phyloP scores from a whole-genome alignment of 2,329 filamentous ascomycete genomes.

The Aspergillus uvarum region DNA sequence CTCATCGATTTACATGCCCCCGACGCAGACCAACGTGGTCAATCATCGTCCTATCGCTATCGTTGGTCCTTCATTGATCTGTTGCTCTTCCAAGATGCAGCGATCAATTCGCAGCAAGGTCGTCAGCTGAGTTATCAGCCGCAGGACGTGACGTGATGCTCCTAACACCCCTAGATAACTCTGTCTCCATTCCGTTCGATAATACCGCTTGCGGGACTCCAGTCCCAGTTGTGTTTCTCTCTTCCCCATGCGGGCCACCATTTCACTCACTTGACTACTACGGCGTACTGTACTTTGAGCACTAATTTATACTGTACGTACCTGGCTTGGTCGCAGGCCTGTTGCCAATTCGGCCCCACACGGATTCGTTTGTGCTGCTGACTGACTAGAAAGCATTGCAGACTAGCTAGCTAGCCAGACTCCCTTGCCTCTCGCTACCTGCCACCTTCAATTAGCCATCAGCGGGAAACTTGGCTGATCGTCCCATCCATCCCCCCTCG shows the following conservation, averaged over 20 bases:
- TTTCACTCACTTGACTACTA: background rate
- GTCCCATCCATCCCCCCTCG: background rate
- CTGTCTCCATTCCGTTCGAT: background rate
- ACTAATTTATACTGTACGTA: too few species aligned
- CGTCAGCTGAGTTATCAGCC: background rate
- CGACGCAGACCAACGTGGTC: background rate
- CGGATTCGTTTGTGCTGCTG: background rate
- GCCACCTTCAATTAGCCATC: background rate
- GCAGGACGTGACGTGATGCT: background rate
- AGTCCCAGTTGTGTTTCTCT: background rate
- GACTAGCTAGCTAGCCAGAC: background rate
- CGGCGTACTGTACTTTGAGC: background rate
- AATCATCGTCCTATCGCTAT: background rate
- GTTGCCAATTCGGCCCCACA: conserved; percentile 3
- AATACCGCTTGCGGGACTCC: background rate
- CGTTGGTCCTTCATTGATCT: background rate
- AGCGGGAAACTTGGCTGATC: conserved; percentile 2
- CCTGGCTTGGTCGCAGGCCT: conserved; percentile 3
- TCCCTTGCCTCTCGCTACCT: background rate
- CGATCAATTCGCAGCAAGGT: background rate
- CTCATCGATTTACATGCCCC: background rate
- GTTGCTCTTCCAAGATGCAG: background rate
- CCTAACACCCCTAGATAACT: background rate
- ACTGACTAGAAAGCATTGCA: background rate
- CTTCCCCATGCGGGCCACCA: background rate